Evolutionary conservation across 768 basidiomycete species (phyloP), one percentile per base, ranked within the genome.

Genomic region (Sarcomyxa edulis): DNA sequence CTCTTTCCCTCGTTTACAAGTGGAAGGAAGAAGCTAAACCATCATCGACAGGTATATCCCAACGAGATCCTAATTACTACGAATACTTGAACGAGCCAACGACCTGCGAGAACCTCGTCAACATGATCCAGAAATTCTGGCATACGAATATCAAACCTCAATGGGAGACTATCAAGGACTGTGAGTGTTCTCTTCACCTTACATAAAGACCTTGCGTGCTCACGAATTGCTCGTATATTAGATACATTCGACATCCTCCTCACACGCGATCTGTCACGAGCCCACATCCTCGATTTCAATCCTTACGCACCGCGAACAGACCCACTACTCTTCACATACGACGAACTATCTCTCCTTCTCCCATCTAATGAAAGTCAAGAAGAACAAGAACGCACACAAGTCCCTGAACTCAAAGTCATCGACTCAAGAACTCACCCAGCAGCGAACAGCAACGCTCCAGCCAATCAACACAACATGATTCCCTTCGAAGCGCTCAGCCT

Each of bases 221-320:
- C 33, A 14, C 23, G 12, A 8, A 24, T 34, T 39, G 19, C 15
- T 45, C 24, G 38, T 26, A 19, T 12, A 33, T 34, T 24, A 94
- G 94, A 96, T 53, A 65, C 74, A 7, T 83, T 98, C 50, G 94
- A 98, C 55, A 60, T 96, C 32, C 74, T 94, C 43, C 73, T 97
- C 24, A 91, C 90, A 2, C 81, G 90, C 20, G 81, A 92, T 55
- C 68, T 90, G 24, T 59, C 72, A 2, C 71, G 78, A 8, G 87
- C 78, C 11, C 85, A 92, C 59, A 68, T 98, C 48, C 56, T 98
- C 52, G 95, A 97, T 56, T 91, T 97, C 61, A 92, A 92, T 48
- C 90, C 92, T 0, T 96, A 84, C 51, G 75, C 82, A 8, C 75
- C 80, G 4, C 79, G 76, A 25, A 96, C 95, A n/a, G 93, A 97